A percentile compares a stretch with the other conserved stretches of the same genome.
phyloP scores from a whole-genome alignment of 106 monocot species.

The Allium sativum region DNA sequence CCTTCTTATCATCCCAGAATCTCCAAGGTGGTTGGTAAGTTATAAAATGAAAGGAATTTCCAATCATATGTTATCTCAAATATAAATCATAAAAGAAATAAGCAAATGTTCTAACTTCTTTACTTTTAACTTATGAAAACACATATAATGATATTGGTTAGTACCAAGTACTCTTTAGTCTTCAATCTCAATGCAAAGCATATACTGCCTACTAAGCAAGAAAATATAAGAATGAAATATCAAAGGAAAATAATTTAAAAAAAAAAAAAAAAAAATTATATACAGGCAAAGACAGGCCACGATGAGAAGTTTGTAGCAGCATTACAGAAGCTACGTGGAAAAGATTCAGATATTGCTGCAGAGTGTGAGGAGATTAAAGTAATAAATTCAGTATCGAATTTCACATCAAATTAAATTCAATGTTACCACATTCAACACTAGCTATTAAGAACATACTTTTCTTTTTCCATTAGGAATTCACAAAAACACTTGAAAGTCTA shows the following conservation, averaged over 20 bases:
- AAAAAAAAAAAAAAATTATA: too few species aligned
- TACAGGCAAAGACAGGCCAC: constrained; percentile 51
- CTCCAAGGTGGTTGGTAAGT: constrained; percentile 80
- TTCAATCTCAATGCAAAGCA: too few species aligned
- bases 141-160: too few species aligned
- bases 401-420: background rate
- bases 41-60: background rate
- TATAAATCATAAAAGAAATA: background rate
- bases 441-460: background rate
- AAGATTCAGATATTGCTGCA: constrained; percentile 16
- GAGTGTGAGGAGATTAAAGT: constrained; percentile 53
- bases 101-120: background rate
- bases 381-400: background rate
- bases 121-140: background rate
- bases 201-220: too few species aligned
- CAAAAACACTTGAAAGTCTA: constrained; percentile 26
- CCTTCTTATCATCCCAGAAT: constrained; percentile 59
- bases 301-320: constrained; percentile 36
- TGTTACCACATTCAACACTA: too few species aligned
- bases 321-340: constrained; percentile 28
- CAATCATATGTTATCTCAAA: background rate
- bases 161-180: too few species aligned
- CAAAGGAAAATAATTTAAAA: too few species aligned
- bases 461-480: constrained; percentile 35
- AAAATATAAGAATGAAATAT: too few species aligned